Evolutionary conservation across 164 flowering plant genomes (phyloP), one percentile per base, ranked within the genome.

Genomic region (Macadamia integrifolia): DNA sequence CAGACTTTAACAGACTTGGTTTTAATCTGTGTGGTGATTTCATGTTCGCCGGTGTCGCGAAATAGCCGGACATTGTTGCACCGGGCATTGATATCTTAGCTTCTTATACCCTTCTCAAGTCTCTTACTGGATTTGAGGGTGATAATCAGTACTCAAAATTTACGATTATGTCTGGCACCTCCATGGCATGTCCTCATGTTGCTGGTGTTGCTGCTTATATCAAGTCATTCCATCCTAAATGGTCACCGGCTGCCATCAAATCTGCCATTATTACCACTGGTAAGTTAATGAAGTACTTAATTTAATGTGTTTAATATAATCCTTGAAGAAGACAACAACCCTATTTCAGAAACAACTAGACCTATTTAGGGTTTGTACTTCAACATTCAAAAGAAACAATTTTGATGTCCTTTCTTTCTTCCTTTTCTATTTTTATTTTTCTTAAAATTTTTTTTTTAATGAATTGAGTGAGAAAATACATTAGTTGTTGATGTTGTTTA

Each of bases 11-110:
- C 23, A 43, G 9, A 43, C 50, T 46, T 46, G 23, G 23, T 23
- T 9, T 46, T 46, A 46, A 46, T 46, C 50, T 8, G 8, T 46
- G 50, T 46, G 50, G 50, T 46, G 50, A 8, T 46, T 46, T 46
- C 12, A 11, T 46, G 50, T 46, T 9, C 0, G 23, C 9, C 9
- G 48, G 6, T 43, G 9, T 43, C 48, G 13, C 7, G 56, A 53
- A 67, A 62, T 82, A 87, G 96, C 96, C 96, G 12, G 92, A 90
- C 69, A 80, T 90, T 72, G 75, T 86, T 42, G 91, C 92, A 12
- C 96, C 92, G 0, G 92, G 96, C 3, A 72, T 85, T 14, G 80
- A 86, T 69, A 90, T 90, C 29, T 77, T 90, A 71, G 92, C 92
- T 10, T 68, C 91, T 0, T 88, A 82, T 74, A 86, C 92, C 1